These are phyloP conservation scores for Carallia brachiata DNA, from an alignment of 345 rosid genomes.

Conservation along the genomic window DNA sequence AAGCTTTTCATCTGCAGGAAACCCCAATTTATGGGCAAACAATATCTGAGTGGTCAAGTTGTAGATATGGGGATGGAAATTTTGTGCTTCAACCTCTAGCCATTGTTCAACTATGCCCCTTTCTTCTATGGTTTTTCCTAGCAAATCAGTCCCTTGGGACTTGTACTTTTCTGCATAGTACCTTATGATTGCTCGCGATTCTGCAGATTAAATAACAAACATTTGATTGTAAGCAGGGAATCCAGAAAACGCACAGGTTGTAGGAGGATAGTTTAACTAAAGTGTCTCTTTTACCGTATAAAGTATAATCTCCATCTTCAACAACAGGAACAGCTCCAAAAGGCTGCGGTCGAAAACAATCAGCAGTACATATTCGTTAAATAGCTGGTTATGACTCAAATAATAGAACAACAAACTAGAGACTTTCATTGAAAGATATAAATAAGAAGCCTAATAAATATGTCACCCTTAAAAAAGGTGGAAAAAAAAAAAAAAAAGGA, in stretches of 20 bases:
- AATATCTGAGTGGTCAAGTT: slow-evolving; percentile 38
- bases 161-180: slow-evolving; percentile 64
- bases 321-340: slow-evolving; percentile 61
- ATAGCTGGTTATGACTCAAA: neutral
- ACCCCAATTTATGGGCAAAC: slow-evolving; percentile 41
- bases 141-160: slow-evolving; percentile 43
- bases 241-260: too few relatives aligned
- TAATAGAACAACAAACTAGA: neutral
- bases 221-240: neutral
- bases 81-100: slow-evolving; percentile 62
- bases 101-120: slow-evolving; percentile 67
- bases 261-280: neutral
- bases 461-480: too few relatives aligned
- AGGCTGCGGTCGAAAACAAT: slow-evolving; percentile 40
- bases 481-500: too few relatives aligned
- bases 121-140: slow-evolving; percentile 41
- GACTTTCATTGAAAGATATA: too few relatives aligned
- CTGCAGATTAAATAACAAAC: slow-evolving; percentile 21
- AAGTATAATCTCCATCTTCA: slow-evolving; percentile 64
- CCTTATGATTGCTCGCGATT: slow-evolving; percentile 68
- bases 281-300: slow-evolving; percentile 43
- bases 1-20: slow-evolving; percentile 39
- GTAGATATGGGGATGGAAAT: slow-evolving; percentile 47
- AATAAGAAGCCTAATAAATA: too few relatives aligned
- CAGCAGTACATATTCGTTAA: too few relatives aligned